Evolutionary conservation across 495 filamentous ascomycete species (phyloP).

Genomic region (Clohesyomyces aquaticus): DNA sequence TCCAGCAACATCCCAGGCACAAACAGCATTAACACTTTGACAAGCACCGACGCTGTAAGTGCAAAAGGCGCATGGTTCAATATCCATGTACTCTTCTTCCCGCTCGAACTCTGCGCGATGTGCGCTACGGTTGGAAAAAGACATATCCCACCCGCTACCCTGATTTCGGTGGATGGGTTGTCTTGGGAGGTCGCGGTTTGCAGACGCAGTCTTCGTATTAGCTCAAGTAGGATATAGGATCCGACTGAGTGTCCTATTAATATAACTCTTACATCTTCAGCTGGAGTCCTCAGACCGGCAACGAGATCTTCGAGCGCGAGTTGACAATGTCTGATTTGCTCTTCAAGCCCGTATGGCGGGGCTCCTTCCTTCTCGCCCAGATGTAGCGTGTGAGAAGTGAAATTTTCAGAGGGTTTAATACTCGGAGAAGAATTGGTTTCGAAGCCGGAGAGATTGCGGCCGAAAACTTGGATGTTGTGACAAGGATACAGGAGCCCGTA

Average conservation of each 20-base stretch:
- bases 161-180: slow-evolving; percentile 1
- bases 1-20: slow-evolving; percentile 15
- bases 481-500: slow-evolving; percentile 39
- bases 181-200: background rate
- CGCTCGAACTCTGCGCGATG: slow-evolving; percentile 41
- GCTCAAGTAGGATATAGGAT: slow-evolving; percentile 44
- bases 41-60: slow-evolving; percentile 13
- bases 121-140: slow-evolving; percentile 46
- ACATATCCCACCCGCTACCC: slow-evolving; percentile 41
- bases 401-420: no score
- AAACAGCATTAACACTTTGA: slow-evolving; percentile 22
- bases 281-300: background rate
- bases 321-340: slow-evolving; percentile 62
- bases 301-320: slow-evolving; percentile 42
- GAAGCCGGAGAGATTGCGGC: slow-evolving; percentile 76
- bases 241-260: slow-evolving; percentile 59
- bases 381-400: background rate
- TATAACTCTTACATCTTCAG: slow-evolving; percentile 56
- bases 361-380: slow-evolving; percentile 40
- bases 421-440: no score
- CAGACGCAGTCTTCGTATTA: slow-evolving; percentile 29
- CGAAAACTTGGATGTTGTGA: slow-evolving; percentile 57
- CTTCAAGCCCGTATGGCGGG: slow-evolving; percentile 53
- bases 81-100: slow-evolving; percentile 28
- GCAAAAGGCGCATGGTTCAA: slow-evolving; percentile 4